phyloP scores from a whole-genome alignment of 1,284 basidiomycete species.

The Taiwanofungus camphoratus region DNA sequence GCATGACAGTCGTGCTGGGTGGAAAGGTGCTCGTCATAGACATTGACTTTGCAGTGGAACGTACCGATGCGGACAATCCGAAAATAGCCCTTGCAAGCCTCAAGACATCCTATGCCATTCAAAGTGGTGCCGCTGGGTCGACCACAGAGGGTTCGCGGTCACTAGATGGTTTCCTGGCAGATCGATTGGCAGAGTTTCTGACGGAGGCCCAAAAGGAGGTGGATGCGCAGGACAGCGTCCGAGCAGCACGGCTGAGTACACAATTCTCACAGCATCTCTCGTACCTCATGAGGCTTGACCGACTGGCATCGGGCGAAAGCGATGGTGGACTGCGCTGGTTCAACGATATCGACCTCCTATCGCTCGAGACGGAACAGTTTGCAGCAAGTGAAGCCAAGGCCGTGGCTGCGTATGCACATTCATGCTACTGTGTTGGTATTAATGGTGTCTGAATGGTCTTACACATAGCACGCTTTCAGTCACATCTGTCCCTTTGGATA shows the following conservation, averaged over 20 bases:
- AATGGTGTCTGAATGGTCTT: background rate
- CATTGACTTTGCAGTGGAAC: constrained; percentile 52
- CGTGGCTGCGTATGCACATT: constrained; percentile 43
- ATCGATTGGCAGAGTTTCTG: constrained; percentile 49
- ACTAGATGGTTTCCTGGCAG: constrained; percentile 55
- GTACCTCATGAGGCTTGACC: constrained; percentile 68
- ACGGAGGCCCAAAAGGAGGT: constrained; percentile 55
- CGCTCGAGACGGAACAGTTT: constrained; percentile 42
- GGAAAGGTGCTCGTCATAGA: constrained; percentile 76
- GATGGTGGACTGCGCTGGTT: constrained; percentile 72
- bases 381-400: constrained; percentile 48
- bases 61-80: constrained; percentile 31
- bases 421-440: no score
- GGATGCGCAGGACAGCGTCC: constrained; percentile 41
- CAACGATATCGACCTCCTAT: constrained; percentile 52
- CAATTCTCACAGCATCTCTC: constrained; percentile 50
- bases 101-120: constrained; percentile 70
- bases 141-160: constrained; percentile 45
- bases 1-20: constrained; percentile 56
- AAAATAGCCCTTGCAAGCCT: constrained; percentile 44
- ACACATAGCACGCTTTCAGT: constrained; percentile 5
- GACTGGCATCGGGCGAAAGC: constrained; percentile 50
- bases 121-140: constrained; percentile 35
- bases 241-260: constrained; percentile 42
- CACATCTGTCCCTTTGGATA: constrained; percentile 49